Evolutionary conservation across 1,284 basidiomycete genomes (phyloP).

Genomic region (Moniliophthora roreri): DNA sequence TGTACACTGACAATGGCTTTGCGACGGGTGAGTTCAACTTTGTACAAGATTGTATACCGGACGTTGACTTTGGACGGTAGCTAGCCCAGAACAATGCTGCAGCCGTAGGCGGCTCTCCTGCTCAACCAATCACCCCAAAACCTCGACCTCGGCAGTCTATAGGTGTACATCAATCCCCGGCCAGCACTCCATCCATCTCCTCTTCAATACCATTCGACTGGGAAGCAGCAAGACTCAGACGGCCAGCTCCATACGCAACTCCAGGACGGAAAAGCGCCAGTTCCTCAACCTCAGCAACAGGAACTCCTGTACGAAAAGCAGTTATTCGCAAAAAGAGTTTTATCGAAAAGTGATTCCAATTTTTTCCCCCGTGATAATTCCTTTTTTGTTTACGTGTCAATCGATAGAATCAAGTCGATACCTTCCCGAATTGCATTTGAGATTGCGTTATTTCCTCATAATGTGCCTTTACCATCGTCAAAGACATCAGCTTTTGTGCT

Average conservation of each 20-base stretch:
- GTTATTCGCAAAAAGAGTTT: constrained; percentile 64
- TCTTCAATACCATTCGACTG: constrained; percentile 78
- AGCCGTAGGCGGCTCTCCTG: constrained; percentile 24
- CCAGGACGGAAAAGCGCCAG: constrained; percentile 44
- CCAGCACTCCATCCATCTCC: constrained; percentile 64
- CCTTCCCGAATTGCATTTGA: constrained; percentile 72
- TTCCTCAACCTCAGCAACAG: constrained; percentile 42
- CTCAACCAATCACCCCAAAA: constrained; percentile 37
- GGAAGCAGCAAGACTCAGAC: constrained; percentile 68
- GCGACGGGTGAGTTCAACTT: neutral
- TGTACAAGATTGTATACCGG: constrained; percentile 51
- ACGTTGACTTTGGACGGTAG: too few species aligned
- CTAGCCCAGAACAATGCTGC: constrained; percentile 51
- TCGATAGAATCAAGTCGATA: constrained; percentile 52
- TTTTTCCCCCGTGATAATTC: constrained; percentile 6
- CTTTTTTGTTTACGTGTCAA: constrained; percentile 6
- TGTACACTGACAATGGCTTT: constrained; percentile 4
- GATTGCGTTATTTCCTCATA: constrained; percentile 71
- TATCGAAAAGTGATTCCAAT: constrained; percentile 49
- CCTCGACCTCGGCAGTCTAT: constrained; percentile 40
- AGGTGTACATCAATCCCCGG: constrained; percentile 50
- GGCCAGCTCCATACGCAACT: constrained; percentile 67
- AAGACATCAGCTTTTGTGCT: constrained; percentile 65
- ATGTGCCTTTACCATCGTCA: constrained; percentile 67
- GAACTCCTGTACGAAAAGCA: constrained; percentile 39